Base-by-base conservation (phyloP, 768 basidiomycete species). In the Termitomyces sp. region DNA sequence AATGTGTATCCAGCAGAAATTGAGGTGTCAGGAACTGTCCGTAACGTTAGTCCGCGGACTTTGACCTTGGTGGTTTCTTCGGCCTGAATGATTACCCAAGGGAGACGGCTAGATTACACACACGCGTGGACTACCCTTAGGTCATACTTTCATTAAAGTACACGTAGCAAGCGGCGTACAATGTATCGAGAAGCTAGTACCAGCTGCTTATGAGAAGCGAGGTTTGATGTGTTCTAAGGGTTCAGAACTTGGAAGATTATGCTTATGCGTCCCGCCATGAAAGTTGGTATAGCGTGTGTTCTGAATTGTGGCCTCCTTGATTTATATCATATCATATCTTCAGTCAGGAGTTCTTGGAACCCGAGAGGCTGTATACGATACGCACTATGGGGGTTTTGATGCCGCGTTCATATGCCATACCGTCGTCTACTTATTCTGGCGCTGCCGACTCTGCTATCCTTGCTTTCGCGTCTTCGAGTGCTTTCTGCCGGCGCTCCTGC, bases 401-500 rank as follows among this genome's bases (percentile, higher is more conserved):
- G 55, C 57, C 63, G 57, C 52, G 48, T 61, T 35, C 3, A 32
- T 37, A 30, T 8, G 28, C 5, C 28, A 4, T 4, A 28, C 44
- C 37, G 16, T 49, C 47, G n/a, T n/a, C n/a, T n/a, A n/a, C n/a
- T n/a, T 61, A 65, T 28, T 56, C 60, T 43, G 64, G 48, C 54
- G 61, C 66, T 46, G 64, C 46, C 14, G 37, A 27, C 25, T 11
- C 49, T 28, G 49, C 49, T 28, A 39, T n/a, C 25, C 14, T 51
- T 17, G 66, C 67, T 5, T 60, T 63, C 21, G 61, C 58, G 75
- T 19, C 17, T 19, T 63, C 73, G 28, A 72, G 61, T 55, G 66
- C 64, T 58, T 70, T 65, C 62, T 72, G 71, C 67, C 85, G 76
- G 53, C 79, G 78, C 60, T 78, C 78, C 27, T 72, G 66, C 42